Percentiles rank a stretch among this genome's conserved stretches.
Evolutionary conservation across 164 flowering plant species (phyloP).

Genomic region (Warburgia ugandensis): DNA sequence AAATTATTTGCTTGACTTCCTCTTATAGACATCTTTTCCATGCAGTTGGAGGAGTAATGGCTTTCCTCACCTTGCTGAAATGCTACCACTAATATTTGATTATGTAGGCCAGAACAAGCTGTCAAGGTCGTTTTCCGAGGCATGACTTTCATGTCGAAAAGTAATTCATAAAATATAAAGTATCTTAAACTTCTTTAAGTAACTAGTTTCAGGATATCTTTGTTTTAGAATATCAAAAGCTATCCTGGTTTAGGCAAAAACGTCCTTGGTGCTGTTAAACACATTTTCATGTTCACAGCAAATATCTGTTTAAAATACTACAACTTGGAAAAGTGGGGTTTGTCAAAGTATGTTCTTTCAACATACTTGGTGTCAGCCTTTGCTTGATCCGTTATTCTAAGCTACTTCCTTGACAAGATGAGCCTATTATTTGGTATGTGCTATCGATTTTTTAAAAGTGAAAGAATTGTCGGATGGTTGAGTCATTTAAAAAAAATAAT

Average conservation of each 20-base stretch:
- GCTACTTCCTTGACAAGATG: no score
- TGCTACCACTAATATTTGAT: constrained; percentile 95
- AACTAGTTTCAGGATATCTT: no score
- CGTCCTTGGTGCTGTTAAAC: neutral
- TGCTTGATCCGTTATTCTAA: no score
- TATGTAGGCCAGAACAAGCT: constrained; percentile 96
- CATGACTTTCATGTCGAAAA: constrained; percentile 99
- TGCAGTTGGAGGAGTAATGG: constrained; percentile 99
- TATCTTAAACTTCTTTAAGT: neutral
- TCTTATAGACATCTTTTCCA: neutral
- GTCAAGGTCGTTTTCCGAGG: constrained; percentile 92
- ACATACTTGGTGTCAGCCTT: no score
- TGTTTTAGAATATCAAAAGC: neutral
- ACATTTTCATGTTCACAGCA: neutral
- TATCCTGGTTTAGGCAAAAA: neutral
- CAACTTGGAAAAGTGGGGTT: no score
- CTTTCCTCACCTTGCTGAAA: constrained; percentile 93
- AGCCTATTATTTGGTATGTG: no score
- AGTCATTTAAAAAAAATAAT: no score
- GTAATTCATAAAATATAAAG: constrained; percentile 28
- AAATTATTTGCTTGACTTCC: neutral
- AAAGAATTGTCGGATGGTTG: no score
- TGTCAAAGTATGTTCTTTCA: no score
- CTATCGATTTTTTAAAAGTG: no score
- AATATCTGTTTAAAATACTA: neutral